Evolutionary conservation across 2,329 filamentous ascomycete genomes (phyloP).

Genomic region (Eutypa lata): DNA sequence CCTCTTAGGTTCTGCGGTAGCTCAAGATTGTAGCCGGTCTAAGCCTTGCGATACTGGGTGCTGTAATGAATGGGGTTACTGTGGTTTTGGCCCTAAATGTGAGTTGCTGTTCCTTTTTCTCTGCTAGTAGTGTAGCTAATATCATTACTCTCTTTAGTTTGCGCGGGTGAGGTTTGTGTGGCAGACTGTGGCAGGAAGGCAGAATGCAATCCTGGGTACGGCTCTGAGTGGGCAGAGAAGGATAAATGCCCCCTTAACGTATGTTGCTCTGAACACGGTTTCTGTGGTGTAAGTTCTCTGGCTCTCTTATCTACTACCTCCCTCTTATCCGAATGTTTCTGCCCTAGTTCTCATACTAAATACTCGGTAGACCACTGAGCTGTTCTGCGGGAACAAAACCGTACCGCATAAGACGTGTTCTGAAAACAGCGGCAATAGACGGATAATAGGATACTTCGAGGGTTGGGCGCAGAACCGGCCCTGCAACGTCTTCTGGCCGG

Average conservation of each 20-base stretch:
- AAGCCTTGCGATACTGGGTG: neutral
- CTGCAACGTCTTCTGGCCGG: conserved; percentile 23
- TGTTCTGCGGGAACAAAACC: no score
- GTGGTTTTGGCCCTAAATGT: neutral
- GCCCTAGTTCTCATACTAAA: no score
- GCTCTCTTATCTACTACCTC: no score
- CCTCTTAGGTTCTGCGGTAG: no score
- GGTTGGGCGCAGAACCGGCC: conserved; percentile 16
- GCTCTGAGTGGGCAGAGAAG: conserved; percentile 15
- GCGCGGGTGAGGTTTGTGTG: no score
- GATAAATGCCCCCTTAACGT: conserved; percentile 33
- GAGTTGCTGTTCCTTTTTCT: neutral
- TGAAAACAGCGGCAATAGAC: no score
- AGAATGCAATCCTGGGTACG: conserved; percentile 29
- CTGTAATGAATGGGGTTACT: neutral
- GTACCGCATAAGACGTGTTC: no score
- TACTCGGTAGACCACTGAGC: no score
- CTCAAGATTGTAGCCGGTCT: neutral
- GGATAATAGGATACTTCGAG: conserved; percentile 28
- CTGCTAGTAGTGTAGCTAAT: no score
- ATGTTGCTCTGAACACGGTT: conserved; percentile 32
- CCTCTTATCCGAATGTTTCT: no score
- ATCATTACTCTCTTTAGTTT: no score
- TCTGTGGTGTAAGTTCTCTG: conserved; percentile 24
- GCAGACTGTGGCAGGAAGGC: conserved; percentile 24